These are phyloP conservation scores for Carallia brachiata DNA, from an alignment of 345 rosid genomes.

Conservation along the genomic window DNA sequence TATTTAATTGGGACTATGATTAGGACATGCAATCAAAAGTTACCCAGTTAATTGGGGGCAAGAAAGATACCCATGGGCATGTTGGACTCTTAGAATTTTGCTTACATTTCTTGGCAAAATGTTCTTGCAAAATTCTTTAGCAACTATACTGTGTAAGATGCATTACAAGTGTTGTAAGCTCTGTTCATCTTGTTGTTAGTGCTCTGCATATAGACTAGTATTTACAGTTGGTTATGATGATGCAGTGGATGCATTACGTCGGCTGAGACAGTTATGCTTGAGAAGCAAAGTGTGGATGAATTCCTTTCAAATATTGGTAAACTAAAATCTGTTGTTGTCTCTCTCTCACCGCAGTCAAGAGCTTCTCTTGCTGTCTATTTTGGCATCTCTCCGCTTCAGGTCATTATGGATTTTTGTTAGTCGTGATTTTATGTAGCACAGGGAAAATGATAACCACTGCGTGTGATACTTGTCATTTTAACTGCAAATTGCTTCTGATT, in stretches of 20 bases:
- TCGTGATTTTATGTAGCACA: background rate
- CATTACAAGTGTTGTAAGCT: no score
- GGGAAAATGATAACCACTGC: background rate
- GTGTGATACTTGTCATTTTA: background rate
- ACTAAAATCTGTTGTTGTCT: conserved; percentile 63
- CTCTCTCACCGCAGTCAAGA: conserved; percentile 84
- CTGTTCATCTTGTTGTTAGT: no score
- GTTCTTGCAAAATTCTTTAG: no score
- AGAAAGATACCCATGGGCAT: no score
- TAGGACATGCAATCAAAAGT: no score
- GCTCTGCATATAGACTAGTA: no score
- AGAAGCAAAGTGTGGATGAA: conserved; percentile 93
- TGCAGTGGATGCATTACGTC: conserved; percentile 93
- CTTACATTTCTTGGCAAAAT: no score
- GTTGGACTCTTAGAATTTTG: no score
- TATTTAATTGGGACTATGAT: no score
- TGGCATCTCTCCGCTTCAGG: conserved; percentile 65
- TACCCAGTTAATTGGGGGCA: no score
- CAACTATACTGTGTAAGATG: no score
- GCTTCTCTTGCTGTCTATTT: conserved; percentile 82
- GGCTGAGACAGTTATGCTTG: conserved; percentile 93
- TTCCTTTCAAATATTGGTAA: conserved; percentile 64
- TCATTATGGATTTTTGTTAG: conserved; percentile 10
- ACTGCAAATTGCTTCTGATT: conserved; percentile 7
- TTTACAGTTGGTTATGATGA: background rate